Evolutionary conservation across 805 yeast species (phyloP), one percentile per base, ranked within the genome.

Genomic region (Kockiozyma suomiensis): DNA sequence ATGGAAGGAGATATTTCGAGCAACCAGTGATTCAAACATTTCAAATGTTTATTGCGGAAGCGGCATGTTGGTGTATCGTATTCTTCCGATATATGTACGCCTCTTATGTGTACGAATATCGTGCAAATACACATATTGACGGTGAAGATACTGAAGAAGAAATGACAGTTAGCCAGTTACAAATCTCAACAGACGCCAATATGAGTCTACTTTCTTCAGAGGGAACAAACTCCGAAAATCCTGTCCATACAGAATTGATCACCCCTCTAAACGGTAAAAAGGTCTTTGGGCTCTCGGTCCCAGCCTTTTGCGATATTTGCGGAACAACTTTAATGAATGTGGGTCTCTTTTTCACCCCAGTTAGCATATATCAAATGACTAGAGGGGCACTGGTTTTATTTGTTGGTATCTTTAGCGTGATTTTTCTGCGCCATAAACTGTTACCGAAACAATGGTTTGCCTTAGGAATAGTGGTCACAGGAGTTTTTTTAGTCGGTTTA

Each of bases 351-450:
- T 85, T 84, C 72, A 84, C 85, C 0, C 93, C 94, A 0, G 94
- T 88, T 7, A 86, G 91, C 0, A 81, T 88, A 51, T 88, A 87
- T 72, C 96, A 88, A 71, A 88, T 88, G 96, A 85, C 87, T n/a
- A 77, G 96, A 65, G 94, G 96, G 1, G 82, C 90, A 0, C 75
- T 87, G 43, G 88, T 88, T 45, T 73, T 88, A 43, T 87, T 87
- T 74, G 96, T 88, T 25, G 96, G 92, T 0, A 72, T 84, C 15
- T 79, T 87, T 69, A 84, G 90, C 23, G 85, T 85, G 40, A 28
- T 85, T 0, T 86, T 87, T 68, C 78, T 88, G 64, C 76, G 80
- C 49, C 79, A 83, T 43, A 73, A 70, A 19, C 83, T 88, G 50
- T 76, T 84, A 8, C 78, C 81, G 60, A 70, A 83, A 25, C 92